Evolutionary conservation across 345 rosid species (phyloP).

Genomic region (Limnanthes douglasii): DNA sequence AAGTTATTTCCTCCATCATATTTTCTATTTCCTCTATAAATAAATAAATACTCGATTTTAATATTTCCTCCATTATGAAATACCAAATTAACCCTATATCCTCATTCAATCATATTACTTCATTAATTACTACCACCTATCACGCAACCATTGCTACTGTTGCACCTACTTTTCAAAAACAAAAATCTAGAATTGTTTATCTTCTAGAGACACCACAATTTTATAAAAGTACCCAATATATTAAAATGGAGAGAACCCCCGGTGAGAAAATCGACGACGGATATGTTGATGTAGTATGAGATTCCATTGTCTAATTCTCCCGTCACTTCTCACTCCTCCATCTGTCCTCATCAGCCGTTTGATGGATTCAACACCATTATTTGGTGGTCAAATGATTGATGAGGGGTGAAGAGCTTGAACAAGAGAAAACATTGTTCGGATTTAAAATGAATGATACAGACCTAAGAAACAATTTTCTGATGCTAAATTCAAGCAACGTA

Average conservation of each 20-base stretch:
- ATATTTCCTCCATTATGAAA: too few relatives aligned
- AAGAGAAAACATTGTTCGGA: constrained; percentile 91
- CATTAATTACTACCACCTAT: too few relatives aligned
- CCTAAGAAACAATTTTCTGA: constrained; percentile 71
- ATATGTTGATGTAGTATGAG: constrained; percentile 83
- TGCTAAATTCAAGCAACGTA: constrained; percentile 83
- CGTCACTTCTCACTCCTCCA: constrained; percentile 41
- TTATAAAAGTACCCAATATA: background rate
- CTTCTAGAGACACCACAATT: background rate
- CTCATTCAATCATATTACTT: too few relatives aligned
- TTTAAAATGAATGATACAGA: constrained; percentile 79
- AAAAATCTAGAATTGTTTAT: too few relatives aligned
- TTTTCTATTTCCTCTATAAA: too few relatives aligned
- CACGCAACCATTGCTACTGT: too few relatives aligned
- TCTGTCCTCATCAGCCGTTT: constrained; percentile 78
- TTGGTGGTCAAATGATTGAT: constrained; percentile 95
- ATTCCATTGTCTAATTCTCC: constrained; percentile 33
- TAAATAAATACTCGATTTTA: too few relatives aligned
- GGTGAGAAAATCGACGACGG: constrained; percentile 74
- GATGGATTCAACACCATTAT: constrained; percentile 91
- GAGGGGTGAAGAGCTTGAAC: constrained; percentile 77
- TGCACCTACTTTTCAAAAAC: too few relatives aligned
- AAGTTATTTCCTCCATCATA: too few relatives aligned
- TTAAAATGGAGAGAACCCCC: constrained; percentile 71
- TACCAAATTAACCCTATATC: too few relatives aligned